Percentiles rank a stretch among this genome's conserved stretches.
These are phyloP conservation scores for Apiotrichum laibachii DNA, from an alignment of 1,284 basidiomycete species.

Conservation along the genomic window DNA sequence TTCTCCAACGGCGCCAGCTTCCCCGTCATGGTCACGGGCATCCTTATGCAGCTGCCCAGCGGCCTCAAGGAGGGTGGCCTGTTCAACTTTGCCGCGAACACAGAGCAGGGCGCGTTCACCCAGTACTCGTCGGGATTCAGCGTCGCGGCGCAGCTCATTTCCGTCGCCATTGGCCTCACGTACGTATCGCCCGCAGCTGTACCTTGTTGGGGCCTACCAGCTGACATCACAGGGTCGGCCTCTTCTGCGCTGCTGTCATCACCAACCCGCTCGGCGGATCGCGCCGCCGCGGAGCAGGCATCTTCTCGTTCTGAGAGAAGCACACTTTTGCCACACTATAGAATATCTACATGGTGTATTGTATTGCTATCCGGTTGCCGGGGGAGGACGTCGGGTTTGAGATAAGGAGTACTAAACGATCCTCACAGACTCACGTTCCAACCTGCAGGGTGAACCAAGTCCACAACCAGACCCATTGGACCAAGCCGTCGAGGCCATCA, in stretches of 20 bases:
- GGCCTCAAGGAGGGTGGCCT: conserved; percentile 56
- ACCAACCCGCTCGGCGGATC: conserved; percentile 55
- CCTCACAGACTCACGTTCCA: no score
- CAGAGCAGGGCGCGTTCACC: conserved; percentile 9
- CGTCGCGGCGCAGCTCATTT: conserved; percentile 52
- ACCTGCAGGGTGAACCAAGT: no score
- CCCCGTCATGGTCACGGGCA: conserved; percentile 60
- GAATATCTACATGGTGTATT: no score
- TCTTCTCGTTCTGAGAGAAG: conserved; percentile 47
- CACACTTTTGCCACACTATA: no score
- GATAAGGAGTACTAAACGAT: no score
- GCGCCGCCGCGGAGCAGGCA: conserved; percentile 50
- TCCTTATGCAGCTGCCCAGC: conserved; percentile 82
- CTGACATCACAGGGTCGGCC: conserved; percentile 62
- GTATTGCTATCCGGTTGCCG: no score
- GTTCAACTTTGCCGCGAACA: conserved; percentile 8
- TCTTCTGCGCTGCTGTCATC: conserved; percentile 57
- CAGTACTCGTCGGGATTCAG: conserved; percentile 54
- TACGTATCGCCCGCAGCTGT: conserved; percentile 50
- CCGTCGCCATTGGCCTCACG: conserved; percentile 55
- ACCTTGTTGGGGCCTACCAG: not conserved
- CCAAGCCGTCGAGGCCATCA: no score
- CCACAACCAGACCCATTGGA: no score
- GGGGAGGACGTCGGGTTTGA: no score
- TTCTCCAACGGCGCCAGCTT: conserved; percentile 39